These are phyloP conservation scores for Leptodermis oblonga DNA, from an alignment of 257 asterid genomes.

Conservation along the genomic window DNA sequence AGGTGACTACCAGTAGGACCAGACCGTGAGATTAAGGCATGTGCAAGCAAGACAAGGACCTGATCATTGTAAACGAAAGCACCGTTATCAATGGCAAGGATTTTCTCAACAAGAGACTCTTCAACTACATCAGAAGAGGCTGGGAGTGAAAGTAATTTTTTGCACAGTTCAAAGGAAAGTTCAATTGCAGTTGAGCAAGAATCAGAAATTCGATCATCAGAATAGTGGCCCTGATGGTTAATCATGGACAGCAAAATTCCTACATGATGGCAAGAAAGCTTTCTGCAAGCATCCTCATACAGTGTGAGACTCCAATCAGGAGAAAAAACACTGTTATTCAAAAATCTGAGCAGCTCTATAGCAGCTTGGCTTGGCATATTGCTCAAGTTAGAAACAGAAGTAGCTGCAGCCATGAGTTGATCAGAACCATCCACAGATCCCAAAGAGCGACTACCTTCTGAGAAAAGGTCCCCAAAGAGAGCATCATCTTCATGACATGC, in stretches of 20 bases:
- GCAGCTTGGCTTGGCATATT: conserved; percentile 84
- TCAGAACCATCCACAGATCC: conserved; percentile 81
- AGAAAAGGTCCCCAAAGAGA: conserved; percentile 96
- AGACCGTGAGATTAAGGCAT: conserved; percentile 56
- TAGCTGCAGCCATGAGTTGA: conserved; percentile 51
- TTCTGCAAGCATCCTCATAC: conserved; percentile 57
- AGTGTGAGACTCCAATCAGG: conserved; percentile 64
- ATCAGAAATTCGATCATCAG: conserved; percentile 53
- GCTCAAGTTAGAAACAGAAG: conserved; percentile 49
- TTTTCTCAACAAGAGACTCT: conserved; percentile 63
- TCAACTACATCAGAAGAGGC: conserved; percentile 60
- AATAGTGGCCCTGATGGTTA: conserved; percentile 41
- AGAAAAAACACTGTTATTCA: conserved; percentile 56
- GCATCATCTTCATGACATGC: conserved; percentile 92
- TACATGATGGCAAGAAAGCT: conserved; percentile 53
- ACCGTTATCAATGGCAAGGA: conserved; percentile 62
- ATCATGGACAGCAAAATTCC: conserved; percentile 62
- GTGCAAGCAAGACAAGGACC: conserved; percentile 85
- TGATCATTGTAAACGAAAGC: conserved; percentile 62
- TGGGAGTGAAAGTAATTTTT: conserved; percentile 51
- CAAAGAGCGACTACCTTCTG: conserved; percentile 86
- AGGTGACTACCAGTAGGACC: conserved; percentile 66
- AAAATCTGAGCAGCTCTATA: conserved; percentile 57
- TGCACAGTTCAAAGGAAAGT: conserved; percentile 73
- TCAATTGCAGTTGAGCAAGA: conserved; percentile 33